These are phyloP conservation scores for Macrophomina tecta DNA, from an alignment of 2,329 filamentous ascomycete genomes.

Conservation along the genomic window DNA sequence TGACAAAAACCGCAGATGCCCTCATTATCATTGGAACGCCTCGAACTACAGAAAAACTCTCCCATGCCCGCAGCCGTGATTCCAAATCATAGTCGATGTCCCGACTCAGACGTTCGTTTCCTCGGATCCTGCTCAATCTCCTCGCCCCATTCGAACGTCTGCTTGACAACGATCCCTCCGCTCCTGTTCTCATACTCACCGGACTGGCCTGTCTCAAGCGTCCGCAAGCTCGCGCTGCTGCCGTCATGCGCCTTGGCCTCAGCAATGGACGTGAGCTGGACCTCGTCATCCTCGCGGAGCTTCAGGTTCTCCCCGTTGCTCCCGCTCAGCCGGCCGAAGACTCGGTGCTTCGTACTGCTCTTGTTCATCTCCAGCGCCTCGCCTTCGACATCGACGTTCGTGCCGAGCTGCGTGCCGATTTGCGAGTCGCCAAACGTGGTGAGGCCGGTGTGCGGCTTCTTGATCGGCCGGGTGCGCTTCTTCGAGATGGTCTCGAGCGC, in stretches of 20 bases:
- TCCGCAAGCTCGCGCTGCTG: constrained; percentile 7
- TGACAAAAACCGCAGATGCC: no score
- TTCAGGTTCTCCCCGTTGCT: constrained; percentile 25
- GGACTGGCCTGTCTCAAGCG: constrained; percentile 7
- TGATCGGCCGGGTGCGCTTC: not conserved
- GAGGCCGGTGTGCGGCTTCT: constrained; percentile 1
- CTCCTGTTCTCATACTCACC: constrained; percentile 17
- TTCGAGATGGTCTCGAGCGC: constrained; percentile 1
- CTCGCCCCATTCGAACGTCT: constrained; percentile 36
- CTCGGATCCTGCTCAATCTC: not conserved
- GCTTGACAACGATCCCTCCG: constrained; percentile 32
- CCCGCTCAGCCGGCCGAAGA: constrained; percentile 27
- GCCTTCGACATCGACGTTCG: not conserved
- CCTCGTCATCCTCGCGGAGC: constrained; percentile 36
- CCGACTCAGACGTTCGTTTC: not conserved
- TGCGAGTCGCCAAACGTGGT: constrained; percentile 29
- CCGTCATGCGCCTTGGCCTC: constrained; percentile 29
- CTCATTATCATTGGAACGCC: not conserved
- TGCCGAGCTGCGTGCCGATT: constrained; percentile 3
- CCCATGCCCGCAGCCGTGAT: not conserved
- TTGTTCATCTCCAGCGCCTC: not conserved
- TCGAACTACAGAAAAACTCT: not conserved
- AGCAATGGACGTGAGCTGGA: constrained; percentile 33
- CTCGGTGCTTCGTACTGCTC: not conserved
- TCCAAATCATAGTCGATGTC: not conserved